Evolutionary conservation across 305 asterid species (phyloP).

Genomic region (Fraxinus nigra): DNA sequence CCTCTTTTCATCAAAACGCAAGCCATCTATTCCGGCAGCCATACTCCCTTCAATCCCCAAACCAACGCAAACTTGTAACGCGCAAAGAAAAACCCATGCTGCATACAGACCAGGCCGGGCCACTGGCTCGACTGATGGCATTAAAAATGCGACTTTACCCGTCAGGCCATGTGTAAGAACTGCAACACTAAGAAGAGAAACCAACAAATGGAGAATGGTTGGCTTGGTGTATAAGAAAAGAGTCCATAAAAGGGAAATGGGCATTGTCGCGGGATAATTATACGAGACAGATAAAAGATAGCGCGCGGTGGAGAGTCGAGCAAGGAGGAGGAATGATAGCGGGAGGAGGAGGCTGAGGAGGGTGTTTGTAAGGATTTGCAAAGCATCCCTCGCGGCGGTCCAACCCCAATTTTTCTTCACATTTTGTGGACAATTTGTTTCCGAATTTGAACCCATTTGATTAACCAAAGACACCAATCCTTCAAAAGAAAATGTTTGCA

Average conservation of each 20-base stretch:
- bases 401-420: not conserved
- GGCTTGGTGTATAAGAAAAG: slow-evolving; percentile 39
- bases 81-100: slow-evolving; percentile 56
- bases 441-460: slow-evolving; percentile 25
- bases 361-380: slow-evolving; percentile 43
- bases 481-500: not conserved
- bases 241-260: slow-evolving; percentile 23
- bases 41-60: slow-evolving; percentile 77
- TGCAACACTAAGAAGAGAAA: slow-evolving; percentile 38
- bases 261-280: slow-evolving; percentile 2
- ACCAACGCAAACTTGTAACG: slow-evolving; percentile 55
- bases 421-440: not conserved
- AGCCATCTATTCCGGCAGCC: slow-evolving; percentile 52
- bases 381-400: slow-evolving; percentile 22
- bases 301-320: slow-evolving; percentile 57
- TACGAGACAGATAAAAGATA: slow-evolving; percentile 41
- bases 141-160: slow-evolving; percentile 19
- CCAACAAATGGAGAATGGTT: slow-evolving; percentile 42
- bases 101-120: slow-evolving; percentile 28
- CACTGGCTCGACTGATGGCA: not conserved
- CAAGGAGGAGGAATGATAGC: slow-evolving; percentile 70
- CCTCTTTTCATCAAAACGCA: slow-evolving; percentile 32
- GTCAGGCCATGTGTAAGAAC: slow-evolving; percentile 41
- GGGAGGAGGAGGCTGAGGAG: slow-evolving; percentile 83
- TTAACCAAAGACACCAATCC: not conserved